These are phyloP conservation scores for Voacanga thouarsii DNA, from an alignment of 257 asterid species.

Conservation along the genomic window DNA sequence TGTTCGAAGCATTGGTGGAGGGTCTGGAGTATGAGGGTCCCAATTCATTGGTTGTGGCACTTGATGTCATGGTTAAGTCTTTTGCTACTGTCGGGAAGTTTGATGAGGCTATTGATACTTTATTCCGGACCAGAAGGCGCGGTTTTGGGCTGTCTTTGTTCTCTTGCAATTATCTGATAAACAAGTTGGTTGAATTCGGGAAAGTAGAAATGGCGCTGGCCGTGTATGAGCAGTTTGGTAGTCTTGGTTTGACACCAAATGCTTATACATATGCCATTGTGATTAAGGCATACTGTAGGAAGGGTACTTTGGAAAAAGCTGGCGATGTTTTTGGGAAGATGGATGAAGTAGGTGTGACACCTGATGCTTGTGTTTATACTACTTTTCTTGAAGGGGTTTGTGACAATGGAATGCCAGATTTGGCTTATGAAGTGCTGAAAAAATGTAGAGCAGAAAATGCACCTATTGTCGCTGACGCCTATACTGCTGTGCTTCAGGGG, in stretches of 20 bases:
- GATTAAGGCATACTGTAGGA: conserved; percentile 60
- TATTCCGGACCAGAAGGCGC: conserved; percentile 38
- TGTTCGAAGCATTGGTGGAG: conserved; percentile 61
- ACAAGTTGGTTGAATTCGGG: conserved; percentile 53
- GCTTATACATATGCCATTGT: conserved; percentile 69
- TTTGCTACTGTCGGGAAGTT: conserved; percentile 59
- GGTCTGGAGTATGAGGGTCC: conserved; percentile 43
- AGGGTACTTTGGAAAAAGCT: conserved; percentile 55
- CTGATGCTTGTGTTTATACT: conserved; percentile 42
- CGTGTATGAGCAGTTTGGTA: conserved; percentile 49
- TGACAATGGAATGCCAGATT: conserved; percentile 37
- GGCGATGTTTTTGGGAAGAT: conserved; percentile 44
- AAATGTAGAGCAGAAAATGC: conserved; percentile 26
- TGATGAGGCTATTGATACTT: conserved; percentile 56
- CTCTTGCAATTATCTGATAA: conserved; percentile 64
- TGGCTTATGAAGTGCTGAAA: conserved; percentile 37
- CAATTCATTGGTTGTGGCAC: conserved; percentile 41
- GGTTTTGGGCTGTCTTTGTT: conserved; percentile 48
- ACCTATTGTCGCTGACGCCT: conserved; percentile 44
- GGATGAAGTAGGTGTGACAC: conserved; percentile 61
- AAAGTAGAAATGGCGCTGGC: conserved; percentile 47
- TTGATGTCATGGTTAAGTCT: conserved; percentile 54
- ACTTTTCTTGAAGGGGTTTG: conserved; percentile 64
- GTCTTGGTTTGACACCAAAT: conserved; percentile 55
- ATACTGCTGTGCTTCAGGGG: conserved; percentile 55